Evolutionary conservation across 2,329 filamentous ascomycete species (phyloP).

Genomic region (Venturia effusa): DNA sequence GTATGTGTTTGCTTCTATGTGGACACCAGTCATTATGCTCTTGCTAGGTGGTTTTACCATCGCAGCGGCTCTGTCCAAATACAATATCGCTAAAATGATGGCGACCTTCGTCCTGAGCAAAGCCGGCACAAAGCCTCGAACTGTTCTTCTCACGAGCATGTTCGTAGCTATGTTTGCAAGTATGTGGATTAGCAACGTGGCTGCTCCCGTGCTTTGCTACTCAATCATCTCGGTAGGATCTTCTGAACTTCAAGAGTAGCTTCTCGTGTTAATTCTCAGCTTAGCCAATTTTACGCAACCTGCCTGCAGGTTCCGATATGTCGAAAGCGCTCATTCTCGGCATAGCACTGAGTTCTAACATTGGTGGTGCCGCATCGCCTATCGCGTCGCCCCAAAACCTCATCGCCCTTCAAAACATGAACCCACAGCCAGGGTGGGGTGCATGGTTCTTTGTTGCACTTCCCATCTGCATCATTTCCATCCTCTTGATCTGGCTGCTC

Average conservation of each 20-base stretch:
- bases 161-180: slow-evolving; percentile 94
- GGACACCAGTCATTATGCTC: slow-evolving; percentile 98
- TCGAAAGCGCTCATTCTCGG: slow-evolving; percentile 91
- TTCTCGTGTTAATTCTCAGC: slow-evolving; percentile 7
- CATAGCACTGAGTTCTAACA: slow-evolving; percentile 88
- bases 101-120: slow-evolving; percentile 94
- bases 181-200: slow-evolving; percentile 99
- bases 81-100: slow-evolving; percentile 94
- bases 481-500: slow-evolving; percentile 80
- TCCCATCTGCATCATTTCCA: slow-evolving; percentile 81
- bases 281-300: slow-evolving; percentile 83
- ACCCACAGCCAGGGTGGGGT: slow-evolving; percentile 81
- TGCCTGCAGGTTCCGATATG: slow-evolving; percentile 83
- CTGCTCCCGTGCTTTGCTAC: slow-evolving; percentile 91
- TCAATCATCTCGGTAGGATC: slow-evolving; percentile 81
- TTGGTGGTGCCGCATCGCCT: slow-evolving; percentile 90
- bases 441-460: slow-evolving; percentile 96
- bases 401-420: slow-evolving; percentile 92
- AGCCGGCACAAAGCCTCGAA: slow-evolving; percentile 79
- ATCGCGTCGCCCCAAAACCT: slow-evolving; percentile 98
- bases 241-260: slow-evolving; percentile 11
- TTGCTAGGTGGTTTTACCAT: slow-evolving; percentile 92
- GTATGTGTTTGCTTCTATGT: slow-evolving; percentile 91
- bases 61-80: slow-evolving; percentile 89
- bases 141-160: slow-evolving; percentile 95